Evolutionary conservation across 2,329 filamentous ascomycete genomes (phyloP).

Genomic region (Aspergillus melleus): DNA sequence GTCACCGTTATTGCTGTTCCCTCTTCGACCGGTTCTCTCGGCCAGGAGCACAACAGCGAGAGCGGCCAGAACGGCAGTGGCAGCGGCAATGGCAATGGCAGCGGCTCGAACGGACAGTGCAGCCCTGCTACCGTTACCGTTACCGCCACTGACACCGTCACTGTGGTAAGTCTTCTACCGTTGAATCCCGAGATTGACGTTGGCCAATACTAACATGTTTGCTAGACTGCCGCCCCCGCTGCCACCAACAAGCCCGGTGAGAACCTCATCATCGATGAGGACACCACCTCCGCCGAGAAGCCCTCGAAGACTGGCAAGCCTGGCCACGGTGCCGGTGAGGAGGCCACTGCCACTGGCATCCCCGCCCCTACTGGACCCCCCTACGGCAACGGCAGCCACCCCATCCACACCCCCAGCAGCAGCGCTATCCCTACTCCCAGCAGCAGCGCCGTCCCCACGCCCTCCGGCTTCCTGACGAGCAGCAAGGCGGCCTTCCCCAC

Average conservation of each 20-base stretch:
- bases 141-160: constrained; percentile 36
- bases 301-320: constrained; percentile 5
- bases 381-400: constrained; percentile 21
- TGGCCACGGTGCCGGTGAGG: constrained; percentile 5
- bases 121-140: constrained; percentile 28
- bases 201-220: not conserved
- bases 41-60: constrained; percentile 9
- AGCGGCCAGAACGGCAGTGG: constrained; percentile 7
- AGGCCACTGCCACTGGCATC: constrained; percentile 7
- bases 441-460: constrained; percentile 19
- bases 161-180: constrained; percentile 30
- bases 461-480: constrained; percentile 35
- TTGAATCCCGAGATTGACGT: not conserved
- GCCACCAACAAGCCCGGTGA: constrained; percentile 12
- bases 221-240: constrained; percentile 9
- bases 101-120: constrained; percentile 3
- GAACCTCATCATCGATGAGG: constrained; percentile 8
- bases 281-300: not conserved
- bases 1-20: constrained; percentile 25
- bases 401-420: constrained; percentile 14
- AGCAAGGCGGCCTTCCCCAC: constrained; percentile 22
- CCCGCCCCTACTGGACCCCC: constrained; percentile 15
- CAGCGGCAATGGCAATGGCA: constrained; percentile 2
- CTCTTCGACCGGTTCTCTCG: constrained; percentile 14
- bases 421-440: constrained; percentile 20